Percentiles rank a stretch among this genome's conserved stretches.
These are phyloP conservation scores for Eustoma russellianum DNA, from an alignment of 257 asterid species.

Conservation along the genomic window DNA sequence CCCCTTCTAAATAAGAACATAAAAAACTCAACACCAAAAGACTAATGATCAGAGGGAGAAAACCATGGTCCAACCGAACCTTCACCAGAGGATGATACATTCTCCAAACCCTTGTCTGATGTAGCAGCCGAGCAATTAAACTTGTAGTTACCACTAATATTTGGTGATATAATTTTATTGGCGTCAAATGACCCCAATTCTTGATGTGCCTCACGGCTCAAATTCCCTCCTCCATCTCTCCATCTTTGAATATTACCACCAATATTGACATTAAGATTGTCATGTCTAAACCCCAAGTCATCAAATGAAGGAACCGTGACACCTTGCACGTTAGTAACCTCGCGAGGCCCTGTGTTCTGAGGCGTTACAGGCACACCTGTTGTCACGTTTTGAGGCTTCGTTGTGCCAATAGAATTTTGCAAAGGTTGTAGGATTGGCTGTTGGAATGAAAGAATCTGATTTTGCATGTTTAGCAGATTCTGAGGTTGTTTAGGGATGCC, in stretches of 20 bases:
- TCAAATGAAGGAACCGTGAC: constrained; percentile 17
- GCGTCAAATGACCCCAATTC: constrained; percentile 14
- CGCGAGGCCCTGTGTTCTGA: too few relatives aligned
- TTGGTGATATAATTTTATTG: neutral
- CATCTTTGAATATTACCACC: constrained; percentile 13
- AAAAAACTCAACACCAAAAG: constrained; percentile 6
- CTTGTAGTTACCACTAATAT: constrained; percentile 21
- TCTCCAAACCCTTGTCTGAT: constrained; percentile 39
- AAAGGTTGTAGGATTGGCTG: constrained; percentile 13
- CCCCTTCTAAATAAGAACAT: too few relatives aligned
- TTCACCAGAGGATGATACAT: constrained; percentile 25
- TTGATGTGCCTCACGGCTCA: constrained; percentile 23
- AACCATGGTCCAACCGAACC: constrained; percentile 51
- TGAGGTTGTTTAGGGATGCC: constrained; percentile 29
- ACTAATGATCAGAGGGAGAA: constrained; percentile 35
- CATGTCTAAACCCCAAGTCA: constrained; percentile 23
- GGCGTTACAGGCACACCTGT: too few relatives aligned
- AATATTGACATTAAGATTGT: constrained; percentile 6
- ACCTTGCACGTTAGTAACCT: neutral
- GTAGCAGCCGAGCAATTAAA: constrained; percentile 26
- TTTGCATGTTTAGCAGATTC: constrained; percentile 27
- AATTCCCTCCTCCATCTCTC: constrained; percentile 19
- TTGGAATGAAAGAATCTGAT: constrained; percentile 26
- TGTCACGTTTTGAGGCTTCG: neutral
- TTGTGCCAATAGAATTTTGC: constrained; percentile 5